phyloP scores from a whole-genome alignment of 345 rosid species.

The Rhodamnia argentea region DNA sequence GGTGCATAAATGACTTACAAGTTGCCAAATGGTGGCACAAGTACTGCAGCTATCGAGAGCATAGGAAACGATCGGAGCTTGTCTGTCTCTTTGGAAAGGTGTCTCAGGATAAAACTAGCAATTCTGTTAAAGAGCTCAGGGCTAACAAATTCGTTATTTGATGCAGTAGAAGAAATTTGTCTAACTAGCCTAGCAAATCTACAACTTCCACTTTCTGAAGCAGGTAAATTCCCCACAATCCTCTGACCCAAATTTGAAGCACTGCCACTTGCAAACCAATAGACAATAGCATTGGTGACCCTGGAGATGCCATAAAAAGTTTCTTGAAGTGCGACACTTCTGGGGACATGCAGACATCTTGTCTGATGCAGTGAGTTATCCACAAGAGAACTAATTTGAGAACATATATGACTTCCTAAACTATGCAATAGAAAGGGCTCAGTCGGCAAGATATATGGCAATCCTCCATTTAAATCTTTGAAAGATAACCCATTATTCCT shows the following conservation, averaged over 20 bases:
- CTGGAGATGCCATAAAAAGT: constrained; percentile 54
- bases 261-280: constrained; percentile 37
- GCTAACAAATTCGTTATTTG: constrained; percentile 13
- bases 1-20: constrained; percentile 37
- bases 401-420: constrained; percentile 28
- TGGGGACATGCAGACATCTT: constrained; percentile 25
- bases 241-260: constrained; percentile 33
- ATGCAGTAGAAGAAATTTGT: constrained; percentile 16
- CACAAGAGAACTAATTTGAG: constrained; percentile 15
- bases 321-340: constrained; percentile 40
- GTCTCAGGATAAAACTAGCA: constrained; percentile 32
- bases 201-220: constrained; percentile 18
- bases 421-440: constrained; percentile 29
- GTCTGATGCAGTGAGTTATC: constrained; percentile 21
- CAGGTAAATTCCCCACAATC: constrained; percentile 20
- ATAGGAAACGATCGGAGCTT: constrained; percentile 40
- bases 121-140: constrained; percentile 29
- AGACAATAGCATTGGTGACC: constrained; percentile 43
- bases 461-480: constrained; percentile 39
- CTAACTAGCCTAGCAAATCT: constrained; percentile 19
- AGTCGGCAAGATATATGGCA: constrained; percentile 31
- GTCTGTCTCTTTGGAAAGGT: constrained; percentile 49
- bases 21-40: constrained; percentile 47
- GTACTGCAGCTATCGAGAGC: constrained; percentile 54
- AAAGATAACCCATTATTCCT: constrained; percentile 27